Evolutionary conservation across 2,329 filamentous ascomycete species (phyloP), one percentile per base, ranked within the genome.

Genomic region (Fulvia fulva): DNA sequence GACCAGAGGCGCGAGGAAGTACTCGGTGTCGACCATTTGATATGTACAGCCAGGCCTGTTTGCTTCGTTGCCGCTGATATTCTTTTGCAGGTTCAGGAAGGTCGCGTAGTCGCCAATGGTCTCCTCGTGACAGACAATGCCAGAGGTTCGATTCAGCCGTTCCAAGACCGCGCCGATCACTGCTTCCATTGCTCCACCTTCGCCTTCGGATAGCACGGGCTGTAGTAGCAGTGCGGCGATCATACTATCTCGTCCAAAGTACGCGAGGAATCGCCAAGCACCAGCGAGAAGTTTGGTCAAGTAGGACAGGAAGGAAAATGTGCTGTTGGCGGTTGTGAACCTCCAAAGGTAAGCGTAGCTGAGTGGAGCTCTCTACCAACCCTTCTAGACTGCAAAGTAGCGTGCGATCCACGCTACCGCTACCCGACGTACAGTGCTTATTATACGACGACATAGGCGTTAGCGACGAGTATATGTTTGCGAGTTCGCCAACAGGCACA

Each of bases 191-290:
- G 83, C 79, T 2, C 82, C 78, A 0, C 74, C 79, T 37, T 82
- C 73, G 0, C 82, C 83, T 45, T 78, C 74, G 52, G 81, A 85
- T 1, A 88, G 73, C 0, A 87, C 76, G 0, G 82, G 78, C 57
- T 84, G 79, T 28, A 87, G 73, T 0, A 88, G 73, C 0, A 87
- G 76, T 14, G 81, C 74, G 1, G 82, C 77, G 41, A 88, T 85
- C 77, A 87, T 84, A 60, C 80, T 84, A 65, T 88, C 85, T 11
- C 85, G 79, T 0, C 84, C 85, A 71, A 88, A 87, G 65, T 87
- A 88, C 0, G 85, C 87, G 46, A 88, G 70, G 63, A 87, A 88
- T 1, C 84, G 75, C 85, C 84, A 88, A 3, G 82, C 83, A 11
- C 85, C 85, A 1, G 86, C 85, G 1, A 86, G 74, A 0, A 88